Conservation (phyloP, 176 grass and related monocot genomes). For the Cenchrus purpureus region DNA sequence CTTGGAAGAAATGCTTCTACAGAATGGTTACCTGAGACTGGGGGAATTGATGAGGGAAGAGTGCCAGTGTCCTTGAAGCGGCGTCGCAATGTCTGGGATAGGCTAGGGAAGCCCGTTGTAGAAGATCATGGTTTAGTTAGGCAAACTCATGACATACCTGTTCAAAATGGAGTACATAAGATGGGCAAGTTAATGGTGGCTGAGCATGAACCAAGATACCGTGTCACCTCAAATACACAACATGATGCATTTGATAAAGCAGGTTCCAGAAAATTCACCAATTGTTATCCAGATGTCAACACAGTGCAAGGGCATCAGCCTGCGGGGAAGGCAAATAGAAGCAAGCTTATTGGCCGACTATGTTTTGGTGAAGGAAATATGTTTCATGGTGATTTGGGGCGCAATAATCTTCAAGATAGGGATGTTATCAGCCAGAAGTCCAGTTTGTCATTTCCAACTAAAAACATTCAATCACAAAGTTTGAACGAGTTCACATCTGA, state of each 20-base stretch:
- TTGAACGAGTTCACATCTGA: slow-evolving; percentile 43
- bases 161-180: slow-evolving; percentile 48
- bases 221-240: slow-evolving; percentile 31
- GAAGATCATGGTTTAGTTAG: slow-evolving; percentile 36
- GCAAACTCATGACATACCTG: slow-evolving; percentile 37
- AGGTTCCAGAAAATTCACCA: slow-evolving; percentile 32
- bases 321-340: slow-evolving; percentile 47
- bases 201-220: slow-evolving; percentile 46
- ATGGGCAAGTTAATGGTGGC: slow-evolving; percentile 37
- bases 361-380: slow-evolving; percentile 38
- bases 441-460: slow-evolving; percentile 34
- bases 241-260: slow-evolving; percentile 39
- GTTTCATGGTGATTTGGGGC: slow-evolving; percentile 36
- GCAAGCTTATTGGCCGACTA: slow-evolving; percentile 47
- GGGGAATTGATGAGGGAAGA: slow-evolving; percentile 36
- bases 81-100: slow-evolving; percentile 76
- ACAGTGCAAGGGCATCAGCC: slow-evolving; percentile 20
- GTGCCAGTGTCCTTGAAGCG: slow-evolving; percentile 38
- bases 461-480: slow-evolving; percentile 40
- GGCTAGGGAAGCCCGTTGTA: slow-evolving; percentile 58
- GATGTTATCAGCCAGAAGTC: slow-evolving; percentile 45
- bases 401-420: slow-evolving; percentile 45
- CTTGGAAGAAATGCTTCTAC: slow-evolving; percentile 43
- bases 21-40: slow-evolving; percentile 43
- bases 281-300: slow-evolving; percentile 28